A percentile compares a stretch with the other conserved stretches of the same genome.
Evolutionary conservation across 192 early-diverging fungal genomes (phyloP).

Genomic region (Coemansia sp.): DNA sequence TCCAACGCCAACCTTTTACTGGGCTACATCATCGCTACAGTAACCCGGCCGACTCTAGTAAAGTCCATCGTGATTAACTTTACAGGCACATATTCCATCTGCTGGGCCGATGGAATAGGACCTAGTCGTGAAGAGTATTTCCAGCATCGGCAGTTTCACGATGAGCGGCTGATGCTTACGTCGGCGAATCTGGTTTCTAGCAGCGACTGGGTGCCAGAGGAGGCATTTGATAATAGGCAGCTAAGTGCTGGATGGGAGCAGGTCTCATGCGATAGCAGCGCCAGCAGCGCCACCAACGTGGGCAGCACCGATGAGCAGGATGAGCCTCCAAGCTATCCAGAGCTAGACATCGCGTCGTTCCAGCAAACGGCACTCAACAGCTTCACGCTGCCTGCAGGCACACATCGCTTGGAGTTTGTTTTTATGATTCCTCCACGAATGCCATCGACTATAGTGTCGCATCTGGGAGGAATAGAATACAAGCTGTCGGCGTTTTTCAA

Average conservation of each 20-base stretch:
- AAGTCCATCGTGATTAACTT: slow-evolving; percentile 25
- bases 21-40: slow-evolving; percentile 16
- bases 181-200: slow-evolving; percentile 9
- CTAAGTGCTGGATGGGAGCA: slow-evolving; percentile 11
- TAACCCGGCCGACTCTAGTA: slow-evolving; percentile 17
- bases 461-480: slow-evolving; percentile 40
- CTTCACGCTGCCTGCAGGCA: slow-evolving; percentile 21
- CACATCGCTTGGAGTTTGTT: slow-evolving; percentile 31
- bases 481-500: slow-evolving; percentile 16
- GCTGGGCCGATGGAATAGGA: slow-evolving; percentile 26
- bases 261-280: slow-evolving; percentile 12
- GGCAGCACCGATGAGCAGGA: not conserved
- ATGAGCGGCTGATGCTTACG: slow-evolving; percentile 16
- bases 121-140: slow-evolving; percentile 24
- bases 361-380: not conserved
- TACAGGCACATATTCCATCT: slow-evolving; percentile 29
- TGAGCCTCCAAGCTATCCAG: slow-evolving; percentile 5
- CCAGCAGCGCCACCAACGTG: slow-evolving; percentile 9
- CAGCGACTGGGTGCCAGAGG: not conserved
- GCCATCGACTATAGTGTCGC: slow-evolving; percentile 35
- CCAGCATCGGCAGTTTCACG: slow-evolving; percentile 33
- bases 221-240: not conserved
- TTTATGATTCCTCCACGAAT: slow-evolving; percentile 30
- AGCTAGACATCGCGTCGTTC: not conserved
- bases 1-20: slow-evolving; percentile 34